These are phyloP conservation scores for Clavulina sp. DNA, from an alignment of 768 basidiomycete species.

Conservation along the genomic window DNA sequence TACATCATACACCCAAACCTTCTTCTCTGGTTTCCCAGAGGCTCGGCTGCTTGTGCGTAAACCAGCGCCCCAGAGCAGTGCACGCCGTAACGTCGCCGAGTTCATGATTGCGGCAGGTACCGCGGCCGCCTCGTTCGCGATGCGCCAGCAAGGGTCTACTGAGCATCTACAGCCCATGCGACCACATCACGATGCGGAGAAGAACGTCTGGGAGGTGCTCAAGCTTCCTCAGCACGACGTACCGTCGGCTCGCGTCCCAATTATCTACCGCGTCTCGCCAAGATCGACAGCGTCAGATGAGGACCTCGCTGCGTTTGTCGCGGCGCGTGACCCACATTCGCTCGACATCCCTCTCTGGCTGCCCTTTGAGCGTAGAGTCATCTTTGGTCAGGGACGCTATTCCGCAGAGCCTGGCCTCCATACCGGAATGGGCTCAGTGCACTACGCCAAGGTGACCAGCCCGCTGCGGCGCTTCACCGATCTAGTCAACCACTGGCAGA, in stretches of 20 bases:
- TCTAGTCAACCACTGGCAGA: constrained; percentile 79
- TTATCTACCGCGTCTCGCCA: background rate
- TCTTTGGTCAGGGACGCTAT: constrained; percentile 26
- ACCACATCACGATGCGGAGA: too few species aligned
- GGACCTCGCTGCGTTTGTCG: constrained; percentile 29
- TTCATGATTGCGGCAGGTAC: constrained; percentile 68
- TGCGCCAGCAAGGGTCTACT: constrained; percentile 33
- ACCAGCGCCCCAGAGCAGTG: constrained; percentile 27
- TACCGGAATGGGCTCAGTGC: constrained; percentile 54
- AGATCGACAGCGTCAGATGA: constrained; percentile 17
- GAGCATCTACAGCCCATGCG: too few species aligned
- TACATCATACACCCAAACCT: constrained; percentile 5
- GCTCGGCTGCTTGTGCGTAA: constrained; percentile 29
- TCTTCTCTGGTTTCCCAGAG: constrained; percentile 33
- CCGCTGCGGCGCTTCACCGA: constrained; percentile 78
- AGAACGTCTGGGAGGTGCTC: too few species aligned
- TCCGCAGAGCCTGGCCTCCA: constrained; percentile 31
- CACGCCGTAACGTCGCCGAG: constrained; percentile 44
- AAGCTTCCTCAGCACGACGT: constrained; percentile 38
- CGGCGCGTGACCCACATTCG: constrained; percentile 29
- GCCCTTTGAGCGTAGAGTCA: constrained; percentile 20
- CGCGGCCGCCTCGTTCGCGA: constrained; percentile 53
- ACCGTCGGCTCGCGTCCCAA: constrained; percentile 13
- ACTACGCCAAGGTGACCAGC: constrained; percentile 71
- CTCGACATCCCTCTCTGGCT: constrained; percentile 24